phyloP scores from a whole-genome alignment of 768 basidiomycete genomes.

The Kondoa subrosea region DNA sequence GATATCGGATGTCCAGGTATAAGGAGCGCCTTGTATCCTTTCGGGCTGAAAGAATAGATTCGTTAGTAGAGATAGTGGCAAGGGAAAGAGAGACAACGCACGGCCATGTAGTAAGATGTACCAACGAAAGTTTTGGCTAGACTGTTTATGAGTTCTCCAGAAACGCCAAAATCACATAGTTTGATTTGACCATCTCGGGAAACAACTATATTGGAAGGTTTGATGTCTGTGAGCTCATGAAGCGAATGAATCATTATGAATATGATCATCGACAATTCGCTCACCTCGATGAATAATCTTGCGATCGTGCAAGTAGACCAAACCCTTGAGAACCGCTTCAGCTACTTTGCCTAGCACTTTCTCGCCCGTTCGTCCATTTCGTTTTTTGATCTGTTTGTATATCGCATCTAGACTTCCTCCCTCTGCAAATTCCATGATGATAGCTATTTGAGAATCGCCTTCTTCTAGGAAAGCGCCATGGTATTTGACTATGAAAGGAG shows the following conservation, averaged over 20 bases:
- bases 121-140: conserved; percentile 38
- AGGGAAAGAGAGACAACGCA: conserved; percentile 38
- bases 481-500: conserved; percentile 76
- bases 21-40: conserved; percentile 75
- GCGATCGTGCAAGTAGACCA: conserved; percentile 75
- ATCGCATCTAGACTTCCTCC: conserved; percentile 80
- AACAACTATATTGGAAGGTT: conserved; percentile 38
- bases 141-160: conserved; percentile 38
- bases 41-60: conserved; percentile 49
- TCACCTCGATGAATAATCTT: conserved; percentile 72
- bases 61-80: neutral
- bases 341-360: conserved; percentile 78
- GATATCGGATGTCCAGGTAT: conserved; percentile 45
- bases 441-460: conserved; percentile 65
- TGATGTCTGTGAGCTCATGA: conserved; percentile 32
- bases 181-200: conserved; percentile 37
- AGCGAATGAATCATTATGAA: neutral
- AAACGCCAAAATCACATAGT: conserved; percentile 39
- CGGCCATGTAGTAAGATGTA: conserved; percentile 42
- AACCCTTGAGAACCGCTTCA: conserved; percentile 78
- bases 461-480: conserved; percentile 55
- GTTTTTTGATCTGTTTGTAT: conserved; percentile 62
- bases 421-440: conserved; percentile 80
- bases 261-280: conserved; percentile 8
- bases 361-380: conserved; percentile 63